These are phyloP conservation scores for Podila horticola DNA, from an alignment of 192 early-diverging fungal genomes.

Conservation along the genomic window DNA sequence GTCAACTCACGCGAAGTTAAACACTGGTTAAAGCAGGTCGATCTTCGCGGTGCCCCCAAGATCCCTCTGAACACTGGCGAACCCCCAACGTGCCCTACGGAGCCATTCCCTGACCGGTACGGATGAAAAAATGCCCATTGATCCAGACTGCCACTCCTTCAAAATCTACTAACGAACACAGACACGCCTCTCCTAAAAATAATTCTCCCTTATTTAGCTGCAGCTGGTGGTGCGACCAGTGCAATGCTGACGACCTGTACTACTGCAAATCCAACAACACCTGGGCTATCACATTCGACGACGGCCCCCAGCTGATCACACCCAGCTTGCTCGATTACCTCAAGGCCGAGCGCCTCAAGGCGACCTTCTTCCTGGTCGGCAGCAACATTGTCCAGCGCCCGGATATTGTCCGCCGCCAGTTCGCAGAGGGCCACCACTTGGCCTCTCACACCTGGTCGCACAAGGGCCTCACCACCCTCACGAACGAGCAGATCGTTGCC, in stretches of 20 bases:
- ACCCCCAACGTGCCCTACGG: slow-evolving; percentile 8
- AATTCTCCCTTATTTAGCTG: background rate
- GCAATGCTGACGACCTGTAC: slow-evolving; percentile 15
- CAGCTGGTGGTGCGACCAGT: slow-evolving; percentile 4
- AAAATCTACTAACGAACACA: background rate
- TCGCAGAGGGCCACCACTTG: slow-evolving; percentile 30
- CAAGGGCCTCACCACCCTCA: slow-evolving; percentile 56
- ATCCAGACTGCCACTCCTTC: background rate
- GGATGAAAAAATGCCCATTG: background rate
- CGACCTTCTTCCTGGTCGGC: slow-evolving; percentile 59
- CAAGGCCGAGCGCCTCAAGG: slow-evolving; percentile 39
- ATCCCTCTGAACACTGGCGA: slow-evolving; percentile 12
- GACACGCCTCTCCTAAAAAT: background rate
- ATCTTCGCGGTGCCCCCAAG: background rate
- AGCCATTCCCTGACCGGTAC: background rate
- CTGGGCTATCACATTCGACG: slow-evolving; percentile 60
- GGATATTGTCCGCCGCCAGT: slow-evolving; percentile 37
- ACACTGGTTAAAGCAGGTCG: background rate
- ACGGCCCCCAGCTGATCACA: slow-evolving; percentile 53
- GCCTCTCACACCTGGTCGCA: slow-evolving; percentile 69
- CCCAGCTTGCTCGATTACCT: slow-evolving; percentile 50
- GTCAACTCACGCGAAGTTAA: background rate
- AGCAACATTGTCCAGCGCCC: slow-evolving; percentile 46
- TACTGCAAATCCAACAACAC: slow-evolving; percentile 38
- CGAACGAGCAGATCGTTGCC: slow-evolving; percentile 57